Base-by-base conservation (phyloP, 2,329 filamentous ascomycete species). In the Cercospora janseana region DNA sequence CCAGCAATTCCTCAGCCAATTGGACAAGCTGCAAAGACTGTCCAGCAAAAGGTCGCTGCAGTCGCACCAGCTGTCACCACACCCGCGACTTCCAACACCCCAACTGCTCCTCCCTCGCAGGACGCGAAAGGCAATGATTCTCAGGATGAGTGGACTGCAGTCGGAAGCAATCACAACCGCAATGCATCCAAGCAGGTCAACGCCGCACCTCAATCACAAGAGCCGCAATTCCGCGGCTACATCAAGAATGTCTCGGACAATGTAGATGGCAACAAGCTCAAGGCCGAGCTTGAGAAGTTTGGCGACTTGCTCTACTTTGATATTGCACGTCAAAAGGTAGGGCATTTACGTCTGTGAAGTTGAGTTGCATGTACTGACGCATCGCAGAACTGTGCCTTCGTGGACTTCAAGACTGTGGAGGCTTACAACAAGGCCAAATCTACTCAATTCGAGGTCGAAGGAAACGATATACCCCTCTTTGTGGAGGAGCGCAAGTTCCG, bases 191-290 rank as follows among this genome's bases (percentile, higher is more conserved):
- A 88, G 57, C 61, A 63, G 46, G 52, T 55, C 31, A 81, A 80
- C 44, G 85, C 87, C 70, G 83, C 47, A 77, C 82, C 61, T 76
- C 82, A 49, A 76, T 75, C 43, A 70, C 86, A 91, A 55, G 82
- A 82, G 49, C 80, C 89, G 59, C 86, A 92, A 56, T 82, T 82
- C 55, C 81, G 90, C 60, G 93, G 87, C 15, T 97, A 96, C 71
- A 89, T 98, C 71, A 95, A 95, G 78, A 95, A 92, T 63, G 92
- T 97, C 42, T 92, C 85, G 42, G 90, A 95, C 26, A 91, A 90
- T 73, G 85, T 98, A 45, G 81, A 88, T 66, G 79, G 83, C 10
- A 80, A 82, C 31, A 81, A 88, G 38, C 77, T 98, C 52, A 85
- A 79, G 69, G 77, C 79, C 46, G 79, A 82, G 46, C 76, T 98